Base-by-base conservation (phyloP, 306 rosid species). In the Acacia acuminata region DNA sequence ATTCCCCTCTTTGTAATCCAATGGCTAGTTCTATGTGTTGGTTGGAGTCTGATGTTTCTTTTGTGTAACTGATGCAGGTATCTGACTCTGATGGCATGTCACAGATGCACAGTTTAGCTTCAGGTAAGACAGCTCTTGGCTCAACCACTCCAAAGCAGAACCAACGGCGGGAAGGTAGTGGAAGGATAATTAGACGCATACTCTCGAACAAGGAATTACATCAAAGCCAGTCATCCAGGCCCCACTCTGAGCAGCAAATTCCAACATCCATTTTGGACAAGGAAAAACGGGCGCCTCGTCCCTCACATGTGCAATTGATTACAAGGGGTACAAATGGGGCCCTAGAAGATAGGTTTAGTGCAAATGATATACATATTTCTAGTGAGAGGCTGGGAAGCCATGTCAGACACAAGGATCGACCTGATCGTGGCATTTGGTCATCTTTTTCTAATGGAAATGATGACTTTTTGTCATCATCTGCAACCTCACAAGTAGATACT, bases 361-460 rank as follows among this genome's bases (percentile, higher is more conserved):
- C 70, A 75, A 85, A 79, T 86, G 94, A 87, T 75, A 45, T 84
- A 71, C 93, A 84, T 71, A 84, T 81, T 74, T 77, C 75, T 81
- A 67, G 80, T 65, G 93, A 89, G 89, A 90, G 88, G 83, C 88
- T 73, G 44, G 91, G 85, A 71, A 89, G 83, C 72, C 88, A 84
- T 78, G 64, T 51, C 43, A 92, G 90, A 58, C 85, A 89, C 66
- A 92, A 82, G 82, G 93, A 92, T 73, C 82, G 86, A 71, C 90
- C 86, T 77, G 94, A 90, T 55, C 91, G 90, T 69, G 84, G 86
- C 81, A 87, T 85, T 36, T 86, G 94, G 97, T 81, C 88, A 30
- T 77, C 83, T 51, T 87, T 85, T 69, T 84, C 85, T 70, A 90
- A 85, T 83, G 93, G 89, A 85, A 88, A 83, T 36, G 86, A 82